Evolutionary conservation across 2,329 filamentous ascomycete species (phyloP).

Genomic region (Trichoderma brevicompactum): DNA sequence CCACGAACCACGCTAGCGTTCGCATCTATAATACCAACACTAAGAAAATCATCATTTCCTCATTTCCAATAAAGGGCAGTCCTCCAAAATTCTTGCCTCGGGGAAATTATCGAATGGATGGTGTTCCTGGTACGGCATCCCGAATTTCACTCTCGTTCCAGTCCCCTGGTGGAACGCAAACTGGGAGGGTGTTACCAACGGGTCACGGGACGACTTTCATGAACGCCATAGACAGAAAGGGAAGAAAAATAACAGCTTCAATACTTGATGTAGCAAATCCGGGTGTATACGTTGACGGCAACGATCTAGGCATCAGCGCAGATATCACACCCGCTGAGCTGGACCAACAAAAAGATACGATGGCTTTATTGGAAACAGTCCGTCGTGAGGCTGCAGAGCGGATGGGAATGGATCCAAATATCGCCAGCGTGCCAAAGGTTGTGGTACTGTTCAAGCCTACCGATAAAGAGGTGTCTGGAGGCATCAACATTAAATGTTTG

Average conservation of each 20-base stretch:
- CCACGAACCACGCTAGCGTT: neutral
- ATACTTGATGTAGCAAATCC: neutral
- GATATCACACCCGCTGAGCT: neutral
- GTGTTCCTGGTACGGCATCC: constrained; percentile 7
- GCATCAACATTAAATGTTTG: no score
- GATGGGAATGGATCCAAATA: neutral
- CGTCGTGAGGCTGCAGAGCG: neutral
- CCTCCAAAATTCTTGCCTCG: neutral
- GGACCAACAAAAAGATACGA: neutral
- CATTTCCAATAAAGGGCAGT: neutral
- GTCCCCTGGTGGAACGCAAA: constrained; percentile 2
- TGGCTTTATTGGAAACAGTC: neutral
- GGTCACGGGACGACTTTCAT: neutral
- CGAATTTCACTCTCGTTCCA: neutral
- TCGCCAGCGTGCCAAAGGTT: neutral
- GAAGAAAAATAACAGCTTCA: neutral
- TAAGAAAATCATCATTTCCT: neutral
- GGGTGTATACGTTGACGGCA: constrained; percentile 1
- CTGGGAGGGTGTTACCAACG: neutral
- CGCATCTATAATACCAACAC: constrained; percentile 16
- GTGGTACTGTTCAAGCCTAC: neutral
- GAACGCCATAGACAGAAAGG: neutral
- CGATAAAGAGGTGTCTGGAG: no score
- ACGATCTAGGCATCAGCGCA: neutral
- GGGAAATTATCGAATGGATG: neutral